Evolutionary conservation across 1,284 basidiomycete genomes (phyloP), one percentile per base, ranked within the genome.

Genomic region (Pseudozyma sp.): DNA sequence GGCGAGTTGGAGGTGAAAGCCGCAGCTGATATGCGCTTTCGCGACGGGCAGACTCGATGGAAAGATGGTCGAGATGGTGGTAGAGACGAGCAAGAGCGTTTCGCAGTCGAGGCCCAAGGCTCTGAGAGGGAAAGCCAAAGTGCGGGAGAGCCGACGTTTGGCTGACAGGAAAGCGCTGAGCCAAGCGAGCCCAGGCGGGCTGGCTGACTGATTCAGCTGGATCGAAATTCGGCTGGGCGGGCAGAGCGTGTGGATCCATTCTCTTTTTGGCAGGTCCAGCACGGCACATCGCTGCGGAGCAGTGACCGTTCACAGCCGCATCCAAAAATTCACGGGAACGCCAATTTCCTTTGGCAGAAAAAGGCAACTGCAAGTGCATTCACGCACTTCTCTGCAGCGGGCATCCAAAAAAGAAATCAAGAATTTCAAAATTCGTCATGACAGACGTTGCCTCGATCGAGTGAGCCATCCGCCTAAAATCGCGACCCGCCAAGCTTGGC

Each of bases 11-110:
- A 46, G 47, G 40, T 53, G 33, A 39, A 44, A 55, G 51, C 37
- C 34, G 46, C 30, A 6, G 35, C 40, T 57, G 34, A 37, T 56
- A 47, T 49, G 62, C 54, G 44, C 30, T 52, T 33, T 42, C 34
- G 17, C 51, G 54, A 48, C 52, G 60, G 56, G 48, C 34, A 51
- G 45, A 34, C 60, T 70, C 54, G 57, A 61, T 44, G 48, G 30
- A 7, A 45, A 56, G 33, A 45, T 40, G 43, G 19, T 51, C 10
- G 42, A 60, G 68, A 65, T 70, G 68, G 39, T 70, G 61, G 61
- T 57, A 58, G 54, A 53, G 42, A 49, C 17, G 14, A 35, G 17
- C 45, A 24, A 54, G 47, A 58, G 54, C 54, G n/a, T 46, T 34
- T 34, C 8, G 17, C 4, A 9, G 11, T 50, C 42, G 40, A n/a